Base-by-base conservation (phyloP, 2,329 filamentous ascomycete species). In the Colletotrichum tropicale region DNA sequence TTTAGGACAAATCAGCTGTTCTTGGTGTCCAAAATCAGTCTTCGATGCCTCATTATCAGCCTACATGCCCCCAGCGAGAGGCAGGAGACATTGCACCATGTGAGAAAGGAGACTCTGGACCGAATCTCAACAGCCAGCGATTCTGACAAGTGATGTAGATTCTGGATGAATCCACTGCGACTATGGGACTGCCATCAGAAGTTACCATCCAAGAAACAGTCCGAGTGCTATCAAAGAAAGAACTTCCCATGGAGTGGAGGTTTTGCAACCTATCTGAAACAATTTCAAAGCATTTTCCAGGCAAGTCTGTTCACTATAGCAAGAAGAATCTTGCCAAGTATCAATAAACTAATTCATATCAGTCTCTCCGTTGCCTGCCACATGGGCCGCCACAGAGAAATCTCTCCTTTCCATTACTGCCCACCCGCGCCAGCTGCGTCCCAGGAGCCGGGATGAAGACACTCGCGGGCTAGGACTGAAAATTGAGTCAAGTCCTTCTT, bases 81-180 rank as follows among this genome's bases (percentile, higher is more conserved):
- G 10, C 43, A 48, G 43, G 43, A 48, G n/a, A 48, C 43, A 21
- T 48, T 48, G 43, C 43, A 48, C 1, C 43, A 48, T 21, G 43
- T 48, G n/a, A 48, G 43, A 13, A 0, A 48, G 43, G 9, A 21
- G 43, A 0, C 0, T 48, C 2, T 7, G 0, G 18, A 48, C 18
- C 10, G 10, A 3, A 48, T 48, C 6, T 48, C n/a, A 48, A 48
- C n/a, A 12, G 6, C 5, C 10, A 3, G 43, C 10, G 16, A 21
- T 12, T 21, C 43, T 48, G 10, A 48, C 43, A 48, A 21, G 3
- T 13, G 5, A 48, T 0, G 0, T 3, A 48, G 43, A 48, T 1
- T 21, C n/a, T 48, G 43, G 43, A 48, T 48, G 43, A 48, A 21
- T 48, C 3, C 10, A 48, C 43, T 8, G 43, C 43, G 43, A 48